phyloP scores from a whole-genome alignment of 2,329 filamentous ascomycete genomes.

The Monilinia laxa region DNA sequence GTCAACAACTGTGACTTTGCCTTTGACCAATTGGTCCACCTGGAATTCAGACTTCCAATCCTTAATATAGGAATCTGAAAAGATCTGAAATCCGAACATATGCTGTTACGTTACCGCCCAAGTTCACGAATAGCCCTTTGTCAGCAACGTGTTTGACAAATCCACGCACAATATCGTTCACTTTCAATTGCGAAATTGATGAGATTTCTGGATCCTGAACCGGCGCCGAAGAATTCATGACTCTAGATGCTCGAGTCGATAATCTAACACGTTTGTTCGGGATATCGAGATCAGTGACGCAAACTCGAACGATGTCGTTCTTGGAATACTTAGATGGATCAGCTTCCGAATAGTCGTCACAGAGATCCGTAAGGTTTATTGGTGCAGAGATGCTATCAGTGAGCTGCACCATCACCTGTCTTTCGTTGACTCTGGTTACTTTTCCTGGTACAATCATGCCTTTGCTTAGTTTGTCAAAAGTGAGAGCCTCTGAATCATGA shows the following conservation, averaged over 20 bases:
- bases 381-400: conserved; percentile 77
- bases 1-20: conserved; percentile 75
- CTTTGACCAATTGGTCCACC: conserved; percentile 85
- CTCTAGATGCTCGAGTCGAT: conserved; percentile 81
- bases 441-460: conserved; percentile 81
- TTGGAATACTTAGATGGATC: conserved; percentile 74
- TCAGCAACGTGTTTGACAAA: conserved; percentile 90
- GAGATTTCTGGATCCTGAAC: conserved; percentile 80
- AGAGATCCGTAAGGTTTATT: conserved; percentile 78
- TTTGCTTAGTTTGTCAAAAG: conserved; percentile 69
- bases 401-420: conserved; percentile 80
- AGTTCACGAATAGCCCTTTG: conserved; percentile 81
- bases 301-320: conserved; percentile 86
- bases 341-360: conserved; percentile 81
- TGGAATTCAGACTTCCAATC: conserved; percentile 93
- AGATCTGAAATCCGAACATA: conserved; percentile 85
- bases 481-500: conserved; percentile 55
- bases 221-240: conserved; percentile 79
- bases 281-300: conserved; percentile 74
- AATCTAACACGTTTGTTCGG: conserved; percentile 82
- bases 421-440: conserved; percentile 82
- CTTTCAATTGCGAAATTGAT: conserved; percentile 66
- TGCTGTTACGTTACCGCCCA: conserved; percentile 78
- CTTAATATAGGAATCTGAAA: conserved; percentile 88
- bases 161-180: conserved; percentile 79